These are phyloP conservation scores for Corchorus capsularis DNA, from an alignment of 345 rosid genomes.

Conservation along the genomic window DNA sequence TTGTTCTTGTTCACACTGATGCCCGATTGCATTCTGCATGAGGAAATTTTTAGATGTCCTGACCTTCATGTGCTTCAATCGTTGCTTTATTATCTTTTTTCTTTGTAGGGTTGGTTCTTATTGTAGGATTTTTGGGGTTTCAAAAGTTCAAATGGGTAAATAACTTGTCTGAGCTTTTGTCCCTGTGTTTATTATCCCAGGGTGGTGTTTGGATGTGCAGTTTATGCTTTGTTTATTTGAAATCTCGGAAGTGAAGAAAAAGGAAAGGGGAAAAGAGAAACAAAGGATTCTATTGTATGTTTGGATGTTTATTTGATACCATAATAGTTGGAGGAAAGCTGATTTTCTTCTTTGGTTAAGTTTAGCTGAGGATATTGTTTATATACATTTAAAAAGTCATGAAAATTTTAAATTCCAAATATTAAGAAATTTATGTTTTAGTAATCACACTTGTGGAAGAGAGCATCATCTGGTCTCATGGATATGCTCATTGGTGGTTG, in stretches of 20 bases:
- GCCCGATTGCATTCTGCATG: not conserved
- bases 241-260: not conserved
- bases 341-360: not conserved
- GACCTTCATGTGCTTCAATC: not conserved
- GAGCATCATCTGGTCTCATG: not conserved
- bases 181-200: not conserved
- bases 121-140: not conserved
- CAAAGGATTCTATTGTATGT: not conserved
- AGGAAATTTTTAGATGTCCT: not conserved
- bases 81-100: not conserved
- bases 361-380: not conserved
- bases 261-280: not conserved
- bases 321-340: not conserved
- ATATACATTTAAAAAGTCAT: not conserved
- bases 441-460: conserved; percentile 1
- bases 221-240: not conserved
- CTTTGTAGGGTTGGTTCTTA: not conserved
- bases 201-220: not conserved
- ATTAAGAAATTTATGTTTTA: not conserved
- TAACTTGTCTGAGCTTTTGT: conserved; percentile 4
- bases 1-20: too few relatives aligned
- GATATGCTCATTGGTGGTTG: conserved; percentile 20
- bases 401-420: not conserved
- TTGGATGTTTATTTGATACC: not conserved
- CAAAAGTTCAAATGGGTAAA: not conserved